Base-by-base conservation (phyloP, 1,284 basidiomycete species). In the Ustilago shanxiensis region DNA sequence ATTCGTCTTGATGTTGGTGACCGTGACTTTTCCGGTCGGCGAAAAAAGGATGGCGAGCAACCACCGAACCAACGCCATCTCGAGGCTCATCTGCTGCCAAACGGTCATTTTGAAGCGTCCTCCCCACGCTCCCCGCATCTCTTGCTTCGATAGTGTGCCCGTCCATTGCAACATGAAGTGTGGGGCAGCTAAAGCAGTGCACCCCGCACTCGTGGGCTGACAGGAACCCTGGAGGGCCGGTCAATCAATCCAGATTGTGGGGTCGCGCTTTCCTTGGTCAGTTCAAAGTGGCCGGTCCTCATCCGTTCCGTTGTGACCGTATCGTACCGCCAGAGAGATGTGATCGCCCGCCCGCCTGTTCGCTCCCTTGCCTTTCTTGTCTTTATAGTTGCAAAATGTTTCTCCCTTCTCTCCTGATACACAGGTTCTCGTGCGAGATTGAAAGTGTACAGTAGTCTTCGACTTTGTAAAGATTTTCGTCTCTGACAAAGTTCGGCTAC, bases 1-100 rank as follows among this genome's bases (percentile, higher is more conserved):
- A 53, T 35, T 4, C 53, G 22, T 33, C 1, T 14, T 11, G 14
- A 37, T 1, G 41, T 52, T 26, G 45, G 52, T 51, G 16, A 53
- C 67, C 67, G 67, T 47, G 53, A 18, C 29, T 9, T 29, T 1
- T 18, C 67, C 67, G 67, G 37, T 70, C 67, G 67, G 67, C 58
- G 53, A 56, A 26, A 56, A 14, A 26, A 45, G 24, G 14, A 11
- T 7, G 18, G 10, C 20, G 4, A 6, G 4, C 53, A 52, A 70
- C 29, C 39, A 18, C 67, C 67, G 67, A 64, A 39, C 8, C 5
- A 24, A 13, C 31, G 26, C 24, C 29, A 24, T 49, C 45, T 22
- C n/a, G 33, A 3, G 31, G 31, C 31, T 33, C 31, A 33, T 33
- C 31, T 33, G 31, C 31, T n/a, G 26, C 33, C 24, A 20, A 51